Percentiles rank a stretch among this genome's conserved stretches.
phyloP scores from a whole-genome alignment of 139 green algal species.

The Desmodesmus armatus region DNA sequence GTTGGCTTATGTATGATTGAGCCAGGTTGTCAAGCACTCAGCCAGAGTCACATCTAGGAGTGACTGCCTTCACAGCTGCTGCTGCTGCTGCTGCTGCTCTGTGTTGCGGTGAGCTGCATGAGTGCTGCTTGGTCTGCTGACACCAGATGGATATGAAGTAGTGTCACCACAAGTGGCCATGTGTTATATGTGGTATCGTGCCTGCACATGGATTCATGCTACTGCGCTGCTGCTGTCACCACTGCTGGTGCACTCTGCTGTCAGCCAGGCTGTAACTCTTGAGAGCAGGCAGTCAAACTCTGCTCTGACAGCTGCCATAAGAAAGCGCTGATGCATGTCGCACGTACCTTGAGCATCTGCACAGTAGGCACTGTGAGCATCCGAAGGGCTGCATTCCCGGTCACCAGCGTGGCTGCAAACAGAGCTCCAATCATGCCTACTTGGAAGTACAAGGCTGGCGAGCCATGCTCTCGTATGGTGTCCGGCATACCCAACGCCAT shows the following conservation, averaged over 20 bases:
- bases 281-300: too few relatives aligned
- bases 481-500: background rate
- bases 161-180: too few relatives aligned
- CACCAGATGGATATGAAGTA: too few relatives aligned
- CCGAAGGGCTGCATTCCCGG: background rate
- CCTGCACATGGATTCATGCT: too few relatives aligned
- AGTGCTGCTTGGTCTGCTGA: too few relatives aligned
- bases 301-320: too few relatives aligned
- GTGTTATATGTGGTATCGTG: too few relatives aligned
- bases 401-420: background rate
- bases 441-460: background rate
- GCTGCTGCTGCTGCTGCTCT: background rate
- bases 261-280: too few relatives aligned
- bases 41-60: too few relatives aligned
- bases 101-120: too few relatives aligned
- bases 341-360: background rate
- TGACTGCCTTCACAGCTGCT: background rate
- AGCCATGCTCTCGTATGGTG: background rate
- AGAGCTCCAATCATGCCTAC: background rate
- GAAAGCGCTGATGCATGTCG: background rate
- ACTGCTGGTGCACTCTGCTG: background rate
- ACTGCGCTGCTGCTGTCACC: too few relatives aligned
- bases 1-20: background rate
- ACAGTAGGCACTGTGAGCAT: background rate
- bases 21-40: background rate